Conservation (phyloP, 2,329 filamentous ascomycete genomes). For the Pseudogymnoascus sp. region DNA sequence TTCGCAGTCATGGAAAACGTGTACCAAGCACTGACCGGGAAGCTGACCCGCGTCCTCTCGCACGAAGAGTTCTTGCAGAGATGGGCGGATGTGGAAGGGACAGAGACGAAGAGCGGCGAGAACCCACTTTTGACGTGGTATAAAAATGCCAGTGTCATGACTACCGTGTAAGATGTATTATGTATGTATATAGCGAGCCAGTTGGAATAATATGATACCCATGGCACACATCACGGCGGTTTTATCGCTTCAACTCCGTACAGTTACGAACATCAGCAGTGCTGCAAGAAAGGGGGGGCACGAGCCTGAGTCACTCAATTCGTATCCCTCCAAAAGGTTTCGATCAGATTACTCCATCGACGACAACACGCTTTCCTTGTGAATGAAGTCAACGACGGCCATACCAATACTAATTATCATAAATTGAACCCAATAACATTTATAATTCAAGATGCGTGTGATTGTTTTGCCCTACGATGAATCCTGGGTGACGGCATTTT, state of each 20-base stretch:
- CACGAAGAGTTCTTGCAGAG: constrained; percentile 87
- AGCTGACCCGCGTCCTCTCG: constrained; percentile 73
- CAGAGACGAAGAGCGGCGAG: constrained; percentile 80
- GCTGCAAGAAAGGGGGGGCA: not conserved
- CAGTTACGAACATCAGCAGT: not conserved
- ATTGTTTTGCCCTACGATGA: constrained; percentile 16
- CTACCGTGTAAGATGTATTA: constrained; percentile 57
- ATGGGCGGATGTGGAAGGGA: constrained; percentile 88
- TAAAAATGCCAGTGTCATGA: constrained; percentile 87
- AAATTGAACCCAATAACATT: not conserved
- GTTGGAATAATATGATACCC: constrained; percentile 7
- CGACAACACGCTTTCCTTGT: not conserved
- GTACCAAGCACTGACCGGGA: constrained; percentile 88
- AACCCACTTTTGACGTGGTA: constrained; percentile 92
- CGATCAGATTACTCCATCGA: not conserved
- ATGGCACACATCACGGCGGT: not conserved
- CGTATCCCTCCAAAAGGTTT: not conserved
- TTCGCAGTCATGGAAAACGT: constrained; percentile 86
- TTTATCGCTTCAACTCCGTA: not conserved
- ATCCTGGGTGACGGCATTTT: constrained; percentile 15
- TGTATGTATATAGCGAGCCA: not conserved
- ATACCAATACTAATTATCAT: not conserved
- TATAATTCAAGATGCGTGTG: constrained; percentile 14
- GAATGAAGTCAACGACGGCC: not conserved
- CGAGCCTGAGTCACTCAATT: not conserved